These are phyloP conservation scores for Dinochytrium kinnereticum DNA, from an alignment of 371 early-diverging fungal genomes.

Conservation along the genomic window DNA sequence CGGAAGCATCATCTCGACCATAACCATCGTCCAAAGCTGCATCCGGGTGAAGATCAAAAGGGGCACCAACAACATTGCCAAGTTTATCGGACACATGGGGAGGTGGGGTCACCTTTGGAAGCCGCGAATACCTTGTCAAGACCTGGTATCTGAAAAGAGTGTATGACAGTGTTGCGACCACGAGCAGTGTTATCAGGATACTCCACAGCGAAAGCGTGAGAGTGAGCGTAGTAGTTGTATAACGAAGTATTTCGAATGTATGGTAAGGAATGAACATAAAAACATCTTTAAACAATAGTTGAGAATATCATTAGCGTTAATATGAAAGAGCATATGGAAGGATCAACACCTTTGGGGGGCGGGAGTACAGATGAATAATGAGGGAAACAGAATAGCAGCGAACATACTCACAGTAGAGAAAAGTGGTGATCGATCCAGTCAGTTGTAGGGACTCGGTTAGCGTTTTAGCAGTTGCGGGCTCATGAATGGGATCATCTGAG, in stretches of 20 bases:
- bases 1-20: conserved; percentile 28
- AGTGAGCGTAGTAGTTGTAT: conserved; percentile 38
- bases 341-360: too few species aligned
- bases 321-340: too few species aligned
- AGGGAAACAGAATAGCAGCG: neutral
- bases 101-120: conserved; percentile 58
- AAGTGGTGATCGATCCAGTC: conserved; percentile 1
- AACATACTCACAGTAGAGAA: conserved; percentile 3
- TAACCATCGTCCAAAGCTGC: conserved; percentile 65
- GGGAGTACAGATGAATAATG: too few species aligned
- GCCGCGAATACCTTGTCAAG: conserved; percentile 80
- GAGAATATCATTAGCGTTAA: too few species aligned
- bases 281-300: conserved; percentile 4
- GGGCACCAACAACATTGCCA: conserved; percentile 49
- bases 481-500: neutral
- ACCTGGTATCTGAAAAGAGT: conserved; percentile 72
- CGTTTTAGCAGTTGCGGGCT: conserved; percentile 7
- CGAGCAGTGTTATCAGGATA: conserved; percentile 24
- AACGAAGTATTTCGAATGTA: conserved; percentile 26
- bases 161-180: conserved; percentile 61
- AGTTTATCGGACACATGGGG: conserved; percentile 17
- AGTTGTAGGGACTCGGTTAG: neutral
- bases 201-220: conserved; percentile 44
- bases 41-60: conserved; percentile 84
- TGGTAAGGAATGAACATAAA: conserved; percentile 28